A percentile compares a stretch with the other conserved stretches of the same genome.
These are phyloP conservation scores for Hypericum perforatum DNA, from an alignment of 345 rosid species.

Conservation along the genomic window DNA sequence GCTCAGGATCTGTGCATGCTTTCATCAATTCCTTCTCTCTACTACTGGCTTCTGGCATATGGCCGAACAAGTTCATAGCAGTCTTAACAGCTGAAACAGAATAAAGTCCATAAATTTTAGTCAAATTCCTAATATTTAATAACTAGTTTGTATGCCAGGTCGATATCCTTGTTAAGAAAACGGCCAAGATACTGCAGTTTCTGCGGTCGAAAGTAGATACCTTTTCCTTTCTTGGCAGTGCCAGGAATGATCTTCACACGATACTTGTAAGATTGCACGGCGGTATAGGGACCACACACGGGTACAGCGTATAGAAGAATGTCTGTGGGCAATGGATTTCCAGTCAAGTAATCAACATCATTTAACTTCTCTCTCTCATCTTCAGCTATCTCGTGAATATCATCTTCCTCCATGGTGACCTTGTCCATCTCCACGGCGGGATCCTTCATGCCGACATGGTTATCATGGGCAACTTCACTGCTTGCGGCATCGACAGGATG, in stretches of 20 bases:
- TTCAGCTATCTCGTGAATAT: slow-evolving; percentile 76
- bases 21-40: slow-evolving; percentile 97
- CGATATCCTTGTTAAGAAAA: too few relatives aligned
- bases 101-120: not conserved
- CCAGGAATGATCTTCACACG: slow-evolving; percentile 88
- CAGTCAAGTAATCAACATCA: slow-evolving; percentile 84
- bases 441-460: slow-evolving; percentile 13
- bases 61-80: slow-evolving; percentile 84
- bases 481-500: slow-evolving; percentile 34
- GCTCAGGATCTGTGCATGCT: slow-evolving; percentile 89
- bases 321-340: slow-evolving; percentile 67
- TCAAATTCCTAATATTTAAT: not conserved
- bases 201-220: slow-evolving; percentile 17
- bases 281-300: slow-evolving; percentile 87
- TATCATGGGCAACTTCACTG: slow-evolving; percentile 16
- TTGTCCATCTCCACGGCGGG: slow-evolving; percentile 38
- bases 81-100: slow-evolving; percentile 62
- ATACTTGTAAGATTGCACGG: slow-evolving; percentile 83
- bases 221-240: slow-evolving; percentile 87
- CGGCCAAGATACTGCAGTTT: not conserved
- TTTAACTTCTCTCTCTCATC: slow-evolving; percentile 82
- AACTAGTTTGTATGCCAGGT: not conserved
- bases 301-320: slow-evolving; percentile 79
- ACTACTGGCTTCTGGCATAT: slow-evolving; percentile 60
- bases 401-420: slow-evolving; percentile 90